These are phyloP conservation scores for Triticum aestivum DNA, from an alignment of 176 grass and related monocot species.

Conservation along the genomic window DNA sequence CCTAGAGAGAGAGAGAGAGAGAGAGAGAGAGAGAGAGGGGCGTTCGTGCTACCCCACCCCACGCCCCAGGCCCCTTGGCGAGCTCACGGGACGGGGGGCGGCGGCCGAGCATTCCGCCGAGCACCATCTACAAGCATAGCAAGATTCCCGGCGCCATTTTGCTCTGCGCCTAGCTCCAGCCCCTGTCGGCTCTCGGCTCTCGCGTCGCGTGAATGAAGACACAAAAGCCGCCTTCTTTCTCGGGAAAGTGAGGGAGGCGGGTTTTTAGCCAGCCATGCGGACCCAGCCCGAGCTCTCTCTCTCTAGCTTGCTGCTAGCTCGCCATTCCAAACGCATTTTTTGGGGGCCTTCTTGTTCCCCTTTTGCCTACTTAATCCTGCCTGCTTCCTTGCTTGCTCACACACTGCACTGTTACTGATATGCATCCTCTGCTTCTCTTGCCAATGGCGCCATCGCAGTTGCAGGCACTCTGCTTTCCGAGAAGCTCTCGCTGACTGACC, in stretches of 20 bases:
- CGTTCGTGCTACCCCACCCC: background rate
- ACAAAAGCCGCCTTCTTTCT: slow-evolving; percentile 59
- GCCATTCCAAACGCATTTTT: background rate
- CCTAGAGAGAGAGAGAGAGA: too few relatives aligned
- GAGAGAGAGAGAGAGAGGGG: too few relatives aligned
- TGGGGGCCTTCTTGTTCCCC: background rate
- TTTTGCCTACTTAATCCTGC: background rate
- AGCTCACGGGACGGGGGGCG: background rate
- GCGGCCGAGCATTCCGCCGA: background rate
- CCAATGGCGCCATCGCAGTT: background rate
- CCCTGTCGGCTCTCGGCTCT: slow-evolving; percentile 20
- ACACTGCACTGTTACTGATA: background rate
- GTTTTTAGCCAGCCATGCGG: slow-evolving; percentile 11
- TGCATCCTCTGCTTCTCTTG: slow-evolving; percentile 2
- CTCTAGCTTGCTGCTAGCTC: background rate
- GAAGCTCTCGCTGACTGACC: too few relatives aligned
- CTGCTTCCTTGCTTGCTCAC: slow-evolving; percentile 7
- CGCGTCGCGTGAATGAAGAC: slow-evolving; percentile 40
- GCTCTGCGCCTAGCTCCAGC: slow-evolving; percentile 21
- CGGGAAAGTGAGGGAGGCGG: slow-evolving; percentile 32
- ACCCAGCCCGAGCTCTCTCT: background rate
- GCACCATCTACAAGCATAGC: background rate
- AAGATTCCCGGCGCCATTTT: slow-evolving; percentile 28
- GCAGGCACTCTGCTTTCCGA: background rate
- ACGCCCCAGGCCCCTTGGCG: background rate